Percentiles rank a stretch among this genome's conserved stretches.
These are phyloP conservation scores for Fraxinus xanthoxyloides DNA, from an alignment of 305 asterid genomes.

Conservation along the genomic window DNA sequence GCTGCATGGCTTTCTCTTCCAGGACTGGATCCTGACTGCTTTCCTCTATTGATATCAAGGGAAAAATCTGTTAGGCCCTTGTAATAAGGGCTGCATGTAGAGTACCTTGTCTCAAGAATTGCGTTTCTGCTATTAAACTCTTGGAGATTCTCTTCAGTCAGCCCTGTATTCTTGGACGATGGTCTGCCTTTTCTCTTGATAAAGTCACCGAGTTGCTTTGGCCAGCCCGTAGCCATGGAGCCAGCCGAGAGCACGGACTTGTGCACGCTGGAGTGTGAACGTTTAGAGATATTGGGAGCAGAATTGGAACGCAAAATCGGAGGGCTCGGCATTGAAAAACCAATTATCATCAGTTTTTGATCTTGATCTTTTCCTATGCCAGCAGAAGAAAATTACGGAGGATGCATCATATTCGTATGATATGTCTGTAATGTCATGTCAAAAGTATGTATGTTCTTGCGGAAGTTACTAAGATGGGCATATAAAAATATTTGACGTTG, in stretches of 20 bases:
- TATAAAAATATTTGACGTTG: slow-evolving; percentile 4
- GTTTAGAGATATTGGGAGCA: slow-evolving; percentile 40
- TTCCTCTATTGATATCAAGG: slow-evolving; percentile 44
- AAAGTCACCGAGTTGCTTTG: slow-evolving; percentile 32
- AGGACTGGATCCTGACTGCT: slow-evolving; percentile 39
- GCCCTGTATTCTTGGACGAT: slow-evolving; percentile 24
- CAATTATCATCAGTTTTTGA: slow-evolving; percentile 1
- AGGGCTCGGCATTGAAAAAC: slow-evolving; percentile 56
- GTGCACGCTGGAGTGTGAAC: slow-evolving; percentile 22
- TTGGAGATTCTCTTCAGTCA: slow-evolving; percentile 40
- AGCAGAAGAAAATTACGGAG: not conserved
- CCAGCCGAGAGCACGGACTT: slow-evolving; percentile 38
- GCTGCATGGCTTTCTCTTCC: slow-evolving; percentile 51
- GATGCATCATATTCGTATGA: not conserved
- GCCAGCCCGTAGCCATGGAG: slow-evolving; percentile 42
- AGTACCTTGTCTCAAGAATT: slow-evolving; percentile 26
- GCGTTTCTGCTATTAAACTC: slow-evolving; percentile 42
- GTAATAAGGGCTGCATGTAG: slow-evolving; percentile 63
- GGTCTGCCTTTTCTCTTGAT: slow-evolving; percentile 24
- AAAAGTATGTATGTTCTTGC: not conserved
- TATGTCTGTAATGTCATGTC: not conserved
- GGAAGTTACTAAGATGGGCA: not conserved
- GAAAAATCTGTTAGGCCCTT: slow-evolving; percentile 65
- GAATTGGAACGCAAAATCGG: slow-evolving; percentile 53
- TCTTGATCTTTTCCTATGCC: not conserved